Percentiles rank a stretch among this genome's conserved stretches.
Evolutionary conservation across 441 rosid genomes (phyloP).

Genomic region (Iberis amara): DNA sequence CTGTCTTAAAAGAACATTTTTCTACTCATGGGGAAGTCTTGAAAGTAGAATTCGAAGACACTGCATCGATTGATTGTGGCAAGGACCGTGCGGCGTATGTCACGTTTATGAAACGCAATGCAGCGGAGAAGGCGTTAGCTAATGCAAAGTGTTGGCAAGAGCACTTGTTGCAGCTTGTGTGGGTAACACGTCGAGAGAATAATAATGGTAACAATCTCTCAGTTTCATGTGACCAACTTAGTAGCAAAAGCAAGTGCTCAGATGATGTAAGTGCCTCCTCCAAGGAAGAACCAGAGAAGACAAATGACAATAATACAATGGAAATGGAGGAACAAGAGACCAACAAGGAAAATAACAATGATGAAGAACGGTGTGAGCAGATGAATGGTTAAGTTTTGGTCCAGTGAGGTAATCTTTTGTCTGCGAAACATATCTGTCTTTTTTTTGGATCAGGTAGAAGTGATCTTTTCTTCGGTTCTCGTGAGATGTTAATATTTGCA

Average conservation of each 20-base stretch:
- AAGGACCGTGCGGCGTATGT: slow-evolving; percentile 49
- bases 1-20: slow-evolving; percentile 68
- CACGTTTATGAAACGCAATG: slow-evolving; percentile 49
- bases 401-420: slow-evolving; percentile 47
- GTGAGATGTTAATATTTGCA: slow-evolving; percentile 34
- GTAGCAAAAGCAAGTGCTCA: not conserved
- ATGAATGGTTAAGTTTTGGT: slow-evolving; percentile 30
- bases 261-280: slow-evolving; percentile 33
- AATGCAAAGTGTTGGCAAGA: slow-evolving; percentile 87
- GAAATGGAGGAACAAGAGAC: slow-evolving; percentile 12
- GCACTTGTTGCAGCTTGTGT: slow-evolving; percentile 56
- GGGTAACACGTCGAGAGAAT: slow-evolving; percentile 48
- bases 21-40: slow-evolving; percentile 69
- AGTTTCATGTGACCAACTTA: slow-evolving; percentile 20
- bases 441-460: slow-evolving; percentile 10
- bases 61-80: slow-evolving; percentile 32
- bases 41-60: slow-evolving; percentile 62
- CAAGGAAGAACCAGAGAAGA: slow-evolving; percentile 28
- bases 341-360: slow-evolving; percentile 6
- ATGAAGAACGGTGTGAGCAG: slow-evolving; percentile 28
- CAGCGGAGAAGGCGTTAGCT: slow-evolving; percentile 78
- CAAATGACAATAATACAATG: slow-evolving; percentile 13
- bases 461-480: slow-evolving; percentile 24
- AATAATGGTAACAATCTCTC: slow-evolving; percentile 25
- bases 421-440: slow-evolving; percentile 15